Percentiles rank a stretch among this genome's conserved stretches.
These are phyloP conservation scores for Spencermartinsiella ligniputridi DNA, from an alignment of 1,139 yeast genomes.

Conservation along the genomic window DNA sequence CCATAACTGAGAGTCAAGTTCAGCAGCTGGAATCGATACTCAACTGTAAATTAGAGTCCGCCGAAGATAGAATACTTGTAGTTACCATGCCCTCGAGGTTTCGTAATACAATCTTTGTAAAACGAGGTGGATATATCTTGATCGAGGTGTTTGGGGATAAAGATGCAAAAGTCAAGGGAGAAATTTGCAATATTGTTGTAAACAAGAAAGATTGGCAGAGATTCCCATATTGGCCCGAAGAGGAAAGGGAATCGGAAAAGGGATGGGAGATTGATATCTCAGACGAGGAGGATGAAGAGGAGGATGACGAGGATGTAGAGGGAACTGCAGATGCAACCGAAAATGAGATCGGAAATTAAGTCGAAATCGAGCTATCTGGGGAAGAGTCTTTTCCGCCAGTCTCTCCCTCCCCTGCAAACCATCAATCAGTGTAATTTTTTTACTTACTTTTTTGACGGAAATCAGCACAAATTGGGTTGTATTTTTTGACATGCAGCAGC, in stretches of 20 bases:
- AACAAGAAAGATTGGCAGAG: conserved; percentile 35
- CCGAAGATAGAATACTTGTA: conserved; percentile 13
- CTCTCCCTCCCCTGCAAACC: too few species aligned
- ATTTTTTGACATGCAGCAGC: too few species aligned
- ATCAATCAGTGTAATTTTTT: too few species aligned
- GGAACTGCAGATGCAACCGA: background rate
- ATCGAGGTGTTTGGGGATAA: conserved; percentile 25
- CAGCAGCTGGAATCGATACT: conserved; percentile 1
- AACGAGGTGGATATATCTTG: conserved; percentile 37
- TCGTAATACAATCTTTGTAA: conserved; percentile 35
- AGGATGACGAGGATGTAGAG: conserved; percentile 11
- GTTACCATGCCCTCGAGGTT: conserved; percentile 37
- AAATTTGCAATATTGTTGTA: conserved; percentile 34
- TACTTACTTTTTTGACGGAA: too few species aligned
- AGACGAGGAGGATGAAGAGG: conserved; percentile 23
- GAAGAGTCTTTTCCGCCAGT: too few species aligned
- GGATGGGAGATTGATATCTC: conserved; percentile 25
- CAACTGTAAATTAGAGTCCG: background rate
- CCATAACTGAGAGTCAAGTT: conserved; percentile 24
- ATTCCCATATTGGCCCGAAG: conserved; percentile 35
- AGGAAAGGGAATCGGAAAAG: conserved; percentile 26
- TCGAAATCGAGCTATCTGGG: too few species aligned
- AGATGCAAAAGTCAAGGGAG: conserved; percentile 30
- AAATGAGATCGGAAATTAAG: background rate
- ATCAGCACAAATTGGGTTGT: too few species aligned